Conservation (phyloP, 208 protist species). For the Leishmania martiniquensis region DNA sequence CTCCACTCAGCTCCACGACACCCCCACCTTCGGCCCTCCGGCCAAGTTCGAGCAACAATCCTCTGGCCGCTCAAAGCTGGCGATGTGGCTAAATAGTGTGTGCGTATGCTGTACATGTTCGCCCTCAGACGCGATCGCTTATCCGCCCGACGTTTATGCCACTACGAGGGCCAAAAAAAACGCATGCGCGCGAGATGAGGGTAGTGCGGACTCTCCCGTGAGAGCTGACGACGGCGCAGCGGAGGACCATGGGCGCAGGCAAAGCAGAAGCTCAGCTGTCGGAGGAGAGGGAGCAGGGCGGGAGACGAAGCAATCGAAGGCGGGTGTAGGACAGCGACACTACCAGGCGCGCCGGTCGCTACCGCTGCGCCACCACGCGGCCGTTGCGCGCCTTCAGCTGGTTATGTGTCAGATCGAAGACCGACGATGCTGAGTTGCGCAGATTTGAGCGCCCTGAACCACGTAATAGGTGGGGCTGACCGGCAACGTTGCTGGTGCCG, state of each 20-base stretch:
- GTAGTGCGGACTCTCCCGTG: too few species aligned
- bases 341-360: not conserved
- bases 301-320: not conserved
- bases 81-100: not conserved
- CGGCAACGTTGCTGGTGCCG: not conserved
- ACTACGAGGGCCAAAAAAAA: too few species aligned
- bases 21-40: not conserved
- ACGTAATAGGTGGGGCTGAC: not conserved
- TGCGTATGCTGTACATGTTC: not conserved
- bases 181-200: too few species aligned
- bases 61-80: not conserved
- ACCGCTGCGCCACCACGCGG: slow-evolving; percentile 25
- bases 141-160: too few species aligned
- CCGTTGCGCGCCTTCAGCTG: slow-evolving; percentile 34
- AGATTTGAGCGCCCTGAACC: slow-evolving; percentile 1
- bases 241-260: not conserved
- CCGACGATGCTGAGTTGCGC: slow-evolving; percentile 12
- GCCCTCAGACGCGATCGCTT: not conserved
- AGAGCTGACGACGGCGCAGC: too few species aligned
- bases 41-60: not conserved
- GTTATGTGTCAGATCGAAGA: slow-evolving; percentile 30
- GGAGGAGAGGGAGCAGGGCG: not conserved
- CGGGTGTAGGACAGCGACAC: not conserved
- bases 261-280: too few species aligned
- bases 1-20: not conserved